These are phyloP conservation scores for Phtheirospermum japonicum DNA, from an alignment of 257 asterid species.

Conservation along the genomic window DNA sequence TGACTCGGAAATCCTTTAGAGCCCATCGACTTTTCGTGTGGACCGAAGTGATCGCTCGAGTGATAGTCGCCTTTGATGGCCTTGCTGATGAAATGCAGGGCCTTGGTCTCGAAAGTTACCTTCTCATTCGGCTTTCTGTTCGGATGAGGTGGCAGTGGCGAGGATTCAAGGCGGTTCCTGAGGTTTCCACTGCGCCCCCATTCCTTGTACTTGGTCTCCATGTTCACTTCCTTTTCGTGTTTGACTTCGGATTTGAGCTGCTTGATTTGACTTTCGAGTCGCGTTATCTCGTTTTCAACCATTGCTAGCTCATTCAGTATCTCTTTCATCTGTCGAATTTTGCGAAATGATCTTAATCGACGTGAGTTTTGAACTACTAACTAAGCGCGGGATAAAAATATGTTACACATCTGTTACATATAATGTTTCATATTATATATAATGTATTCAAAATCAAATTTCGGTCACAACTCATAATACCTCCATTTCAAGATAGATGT, in stretches of 20 bases:
- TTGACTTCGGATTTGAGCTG: constrained; percentile 44
- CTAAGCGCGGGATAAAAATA: too few relatives aligned
- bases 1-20: constrained; percentile 32
- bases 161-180: constrained; percentile 18
- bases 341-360: too few relatives aligned
- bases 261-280: constrained; percentile 58
- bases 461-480: too few relatives aligned
- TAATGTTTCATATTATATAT: too few relatives aligned
- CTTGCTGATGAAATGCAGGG: constrained; percentile 72
- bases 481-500: too few relatives aligned
- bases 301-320: constrained; percentile 54
- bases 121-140: constrained; percentile 36
- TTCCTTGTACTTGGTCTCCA: constrained; percentile 29
- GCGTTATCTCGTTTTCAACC: constrained; percentile 68
- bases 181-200: constrained; percentile 23
- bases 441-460: too few relatives aligned
- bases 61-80: constrained; percentile 82
- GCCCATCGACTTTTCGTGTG: constrained; percentile 35
- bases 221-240: constrained; percentile 38
- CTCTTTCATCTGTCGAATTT: constrained; percentile 51
- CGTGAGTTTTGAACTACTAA: too few relatives aligned
- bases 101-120: constrained; percentile 58
- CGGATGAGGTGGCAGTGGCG: constrained; percentile 17
- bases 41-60: constrained; percentile 43
- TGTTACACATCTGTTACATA: too few relatives aligned